Evolutionary conservation across 805 yeast genomes (phyloP), one percentile per base, ranked within the genome.

Genomic region (Pichia paraexigua): DNA sequence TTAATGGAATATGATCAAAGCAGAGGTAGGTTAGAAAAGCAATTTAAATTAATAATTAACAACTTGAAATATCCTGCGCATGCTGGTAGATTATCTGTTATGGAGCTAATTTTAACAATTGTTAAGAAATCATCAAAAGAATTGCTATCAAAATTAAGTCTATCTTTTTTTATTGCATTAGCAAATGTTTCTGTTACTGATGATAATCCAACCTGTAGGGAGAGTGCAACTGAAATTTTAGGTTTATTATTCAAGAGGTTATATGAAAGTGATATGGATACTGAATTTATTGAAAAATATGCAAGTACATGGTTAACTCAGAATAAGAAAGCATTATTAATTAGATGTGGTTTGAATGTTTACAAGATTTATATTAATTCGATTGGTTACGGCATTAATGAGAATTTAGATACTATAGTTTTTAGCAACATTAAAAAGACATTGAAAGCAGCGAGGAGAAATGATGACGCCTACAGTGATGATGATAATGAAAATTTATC

Each of bases 1-100:
- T 69, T 94, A 62, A 85, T 89, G 85, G 96, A 90, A 60, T 94
- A 87, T 62, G 98, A 96, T 60, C 97, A 92, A 70, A 90, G 98
- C 32, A 77, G 83, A 59, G 90, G 92, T 5, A 78, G 88, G 56
- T 65, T 94, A 46, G 94, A 87, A 56, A 87, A 84, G 59, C 95
- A 88, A 57, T 83, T 92, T 68, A 81, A 83, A 56, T 82, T 85
- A 63, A 73, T 94, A 66, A 86, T 91, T 10, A 80, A 79, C 50
- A 94, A 94, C 64, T 71, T 94, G 56, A 76, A 82, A 24, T 94
- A 94, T 63, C 91, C 95, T 5, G 82, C 95, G 4, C 86, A 86
- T 52, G 75, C 80, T 42, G 99, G 99, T 48, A 75, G 97, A 48
- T 84, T 85, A 57, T 87, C 97, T 0, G 95, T 89, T 2, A 79